Percentiles rank a stretch among this genome's conserved stretches.
Evolutionary conservation across 306 rosid genomes (phyloP).

Genomic region (Urtica urens): DNA sequence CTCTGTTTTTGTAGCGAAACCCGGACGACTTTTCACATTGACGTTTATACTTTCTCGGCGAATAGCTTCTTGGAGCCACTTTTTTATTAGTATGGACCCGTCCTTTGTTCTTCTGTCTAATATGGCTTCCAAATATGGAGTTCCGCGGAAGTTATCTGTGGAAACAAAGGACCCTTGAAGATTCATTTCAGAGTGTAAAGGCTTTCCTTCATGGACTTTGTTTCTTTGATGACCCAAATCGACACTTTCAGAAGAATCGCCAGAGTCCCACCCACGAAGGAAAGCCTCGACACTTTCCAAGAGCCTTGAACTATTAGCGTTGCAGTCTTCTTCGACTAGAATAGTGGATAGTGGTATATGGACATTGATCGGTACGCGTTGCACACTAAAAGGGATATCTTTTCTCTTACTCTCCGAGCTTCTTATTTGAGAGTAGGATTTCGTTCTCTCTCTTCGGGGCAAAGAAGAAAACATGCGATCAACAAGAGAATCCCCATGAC

Average conservation of each 20-base stretch:
- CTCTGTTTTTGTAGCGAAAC: constrained; percentile 47
- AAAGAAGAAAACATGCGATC: constrained; percentile 73
- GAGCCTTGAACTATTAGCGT: constrained; percentile 37
- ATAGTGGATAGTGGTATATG: constrained; percentile 64
- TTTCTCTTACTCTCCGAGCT: constrained; percentile 42
- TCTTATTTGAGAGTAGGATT: constrained; percentile 38
- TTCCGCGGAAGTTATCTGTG: constrained; percentile 66
- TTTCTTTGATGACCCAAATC: constrained; percentile 42
- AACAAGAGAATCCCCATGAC: constrained; percentile 85
- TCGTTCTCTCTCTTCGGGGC: constrained; percentile 43
- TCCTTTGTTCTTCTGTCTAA: constrained; percentile 79
- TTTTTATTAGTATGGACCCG: constrained; percentile 66
- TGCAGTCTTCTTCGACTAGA: constrained; percentile 42
- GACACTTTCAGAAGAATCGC: constrained; percentile 37
- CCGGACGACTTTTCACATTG: constrained; percentile 61
- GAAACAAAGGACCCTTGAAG: constrained; percentile 57
- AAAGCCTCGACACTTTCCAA: constrained; percentile 64
- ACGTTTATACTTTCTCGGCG: constrained; percentile 43
- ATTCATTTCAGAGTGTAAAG: constrained; percentile 25
- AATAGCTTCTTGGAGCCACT: constrained; percentile 85
- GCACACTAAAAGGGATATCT: constrained; percentile 37
- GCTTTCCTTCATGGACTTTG: constrained; percentile 34
- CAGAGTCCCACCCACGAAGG: constrained; percentile 66
- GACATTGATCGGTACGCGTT: constrained; percentile 63
- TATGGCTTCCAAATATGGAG: constrained; percentile 71